These are phyloP conservation scores for Naganishia cerealis DNA, from an alignment of 1,284 basidiomycete species.

Conservation along the genomic window DNA sequence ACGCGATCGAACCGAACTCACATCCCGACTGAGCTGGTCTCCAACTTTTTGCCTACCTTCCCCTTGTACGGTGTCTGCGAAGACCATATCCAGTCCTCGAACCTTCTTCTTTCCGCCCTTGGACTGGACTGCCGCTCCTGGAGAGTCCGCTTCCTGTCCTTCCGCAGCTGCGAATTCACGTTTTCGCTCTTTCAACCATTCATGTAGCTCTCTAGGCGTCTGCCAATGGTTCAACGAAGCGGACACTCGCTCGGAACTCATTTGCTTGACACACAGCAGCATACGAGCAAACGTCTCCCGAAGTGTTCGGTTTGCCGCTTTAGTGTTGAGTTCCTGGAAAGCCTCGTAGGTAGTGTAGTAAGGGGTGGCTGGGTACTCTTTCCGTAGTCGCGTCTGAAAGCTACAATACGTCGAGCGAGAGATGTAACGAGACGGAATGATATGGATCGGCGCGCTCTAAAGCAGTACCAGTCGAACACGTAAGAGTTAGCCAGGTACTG, in stretches of 20 bases:
- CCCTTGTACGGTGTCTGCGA: conserved; percentile 49
- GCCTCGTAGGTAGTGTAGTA: conserved; percentile 57
- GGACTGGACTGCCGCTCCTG: conserved; percentile 12
- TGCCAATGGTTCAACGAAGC: conserved; percentile 57
- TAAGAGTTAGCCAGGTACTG: neutral
- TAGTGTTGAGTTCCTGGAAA: conserved; percentile 58
- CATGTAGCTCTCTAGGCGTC: conserved; percentile 54
- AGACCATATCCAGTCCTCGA: conserved; percentile 45
- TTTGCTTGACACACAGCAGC: conserved; percentile 58
- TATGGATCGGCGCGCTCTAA: conserved; percentile 47
- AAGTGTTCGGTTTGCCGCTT: conserved; percentile 55
- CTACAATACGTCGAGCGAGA: conserved; percentile 44
- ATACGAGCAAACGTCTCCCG: conserved; percentile 58
- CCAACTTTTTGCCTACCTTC: conserved; percentile 54
- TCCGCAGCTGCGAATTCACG: conserved; percentile 25
- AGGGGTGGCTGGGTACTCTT: conserved; percentile 40
- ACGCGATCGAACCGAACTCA: conserved; percentile 39
- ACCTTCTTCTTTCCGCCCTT: conserved; percentile 35
- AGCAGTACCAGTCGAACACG: neutral
- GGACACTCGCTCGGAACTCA: conserved; percentile 58
- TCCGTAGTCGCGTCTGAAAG: conserved; percentile 50
- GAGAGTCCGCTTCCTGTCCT: conserved; percentile 24
- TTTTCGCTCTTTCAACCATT: conserved; percentile 46
- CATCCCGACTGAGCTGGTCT: conserved; percentile 53
- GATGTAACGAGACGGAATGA: conserved; percentile 55